Base-by-base conservation (phyloP, 768 basidiomycete genomes). In the Candolleomyces aberdarensis region DNA sequence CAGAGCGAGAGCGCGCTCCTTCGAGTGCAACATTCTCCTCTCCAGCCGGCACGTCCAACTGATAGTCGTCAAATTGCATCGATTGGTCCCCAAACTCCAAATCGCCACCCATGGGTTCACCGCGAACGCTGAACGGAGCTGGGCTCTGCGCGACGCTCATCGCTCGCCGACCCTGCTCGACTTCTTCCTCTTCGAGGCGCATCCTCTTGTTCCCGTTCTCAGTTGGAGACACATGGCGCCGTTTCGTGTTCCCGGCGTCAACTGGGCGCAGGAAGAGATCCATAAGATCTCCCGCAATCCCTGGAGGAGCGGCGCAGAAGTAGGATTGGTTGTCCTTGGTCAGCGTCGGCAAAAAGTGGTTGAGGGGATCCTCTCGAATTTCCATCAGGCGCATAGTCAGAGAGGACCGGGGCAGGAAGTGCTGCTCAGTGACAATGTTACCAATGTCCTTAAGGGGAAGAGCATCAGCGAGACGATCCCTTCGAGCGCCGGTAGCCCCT, bases 241-340 rank as follows among this genome's bases (percentile, higher is more conserved):
- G 85, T 69, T 91, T 91, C 22, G 81, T 73, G 5, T 71, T 50
- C 5, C 73, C 72, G n/a, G 75, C 74, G 41, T 79, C 78, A 3
- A 88, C 64, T 10, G 94, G 92, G 46, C 91, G 89, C 77, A 90
- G 81, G 75, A 97, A 99, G 58, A 99, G 75, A 57, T 90, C 85
- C 1, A 84, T 82, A 20, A 99, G 78, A 71, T 96, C 93, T 0
- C 90, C 88, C 0, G 87, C 85, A 53, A 96, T 73, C 9, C 92
- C 92, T 13, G 91, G 89, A 11, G 96, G 95, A 0, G 90, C 94
- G 49, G 88, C 90, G 67, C 83, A 91, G 74, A 96, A 88, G 68
- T 88, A 89, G 3, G 81, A 84, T 29, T 87, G 88, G n/a, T 85
- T 80, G 15, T 84, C 79, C 1, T 86, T 89, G n/a, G 79, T 76